Base-by-base conservation (phyloP, 345 rosid genomes). In the Syzygium jambos region DNA sequence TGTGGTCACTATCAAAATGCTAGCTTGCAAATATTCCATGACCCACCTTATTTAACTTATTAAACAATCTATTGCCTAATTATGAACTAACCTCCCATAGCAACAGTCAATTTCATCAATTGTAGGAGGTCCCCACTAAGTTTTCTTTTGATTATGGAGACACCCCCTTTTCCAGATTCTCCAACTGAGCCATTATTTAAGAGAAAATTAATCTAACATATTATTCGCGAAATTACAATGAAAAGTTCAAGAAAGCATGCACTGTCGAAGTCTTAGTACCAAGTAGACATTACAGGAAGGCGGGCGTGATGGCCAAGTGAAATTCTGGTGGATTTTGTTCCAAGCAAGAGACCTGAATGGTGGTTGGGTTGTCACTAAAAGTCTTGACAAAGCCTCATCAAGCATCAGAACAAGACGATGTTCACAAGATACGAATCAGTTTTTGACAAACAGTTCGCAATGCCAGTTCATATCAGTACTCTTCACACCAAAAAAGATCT, bases 21-120 rank as follows among this genome's bases (percentile, higher is more conserved):
- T 85, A 85, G 86, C 86, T 85, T 85, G 86, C 86, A 56, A 85
- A 55, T 55, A 55, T 85, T 56, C 77, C 73, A 22, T 23, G 52
- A 34, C 21, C 63, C 52, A 41, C 56, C 12, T 25, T 51, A 16
- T 38, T 19, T 73, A 34, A 19, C 46, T 73, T 73, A 0, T 34
- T n/a, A 22, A 84, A 84, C 56, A 29, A 27, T 30, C 57, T 27
- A 51, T 84, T 51, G 25, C 57, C 57, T 84, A 51, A n/a, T 84
- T 17, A 84, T 52, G 85, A 55, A 25, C 85, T 53, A 84, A 84
- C 15, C 52, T 52, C 22, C 59, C 61, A 5, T 51, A 5, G 43
- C 85, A 84, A 84, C 85, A 29, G 61, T 84, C 15, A 15, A 84
- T n/a, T 84, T 84, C 61, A 53, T 19, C 46, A 52, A 52, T 29